Base-by-base conservation (phyloP, 768 basidiomycete species). In the Tricholoma hemisulphureum region DNA sequence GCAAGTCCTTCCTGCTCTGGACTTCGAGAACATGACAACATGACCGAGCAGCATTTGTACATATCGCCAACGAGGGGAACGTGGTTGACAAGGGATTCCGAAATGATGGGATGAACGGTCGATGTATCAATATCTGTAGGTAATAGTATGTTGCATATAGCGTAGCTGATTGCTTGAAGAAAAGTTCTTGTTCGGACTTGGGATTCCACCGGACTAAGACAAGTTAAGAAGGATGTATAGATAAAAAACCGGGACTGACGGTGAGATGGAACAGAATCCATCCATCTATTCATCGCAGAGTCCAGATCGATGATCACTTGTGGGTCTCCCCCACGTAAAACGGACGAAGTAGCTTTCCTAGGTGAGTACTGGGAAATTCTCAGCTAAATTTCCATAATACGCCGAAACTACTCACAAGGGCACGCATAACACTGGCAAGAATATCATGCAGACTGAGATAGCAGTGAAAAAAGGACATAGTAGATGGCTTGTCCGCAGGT, bases 31-130 rank as follows among this genome's bases (percentile, higher is more conserved):
- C 80, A 65, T 88, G 89, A 35, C 82, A 83, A 58, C 83, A 87
- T 1, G 89, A 90, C 7, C 90, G 78, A 2, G 93, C 89, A 0
- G 93, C 86, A 59, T 93, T 93, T n/a, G 87, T 85, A 69, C 91
- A 93, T 53, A 94, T 93, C 0, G 89, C 89, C 29, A 93, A 75
- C 0, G 91, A 65, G 74, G 88, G 86, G 51, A 86, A 79, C 0
- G 71, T 66, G 1, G 69, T 58, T 5, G 72, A 67, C 8, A 63
- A 62, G 9, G 70, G 78, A 56, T 84, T 84, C 45, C 79, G 73
- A 2, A 84, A 81, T 0, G 82, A 82, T 0, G 89, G 88, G 56
- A 94, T 87, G 70, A 90, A 92, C 3, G 88, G 87, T 41, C 91
- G 79, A 69, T 94, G 92, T 50, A 92, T 82, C 56, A 85, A 75